These are phyloP conservation scores for Aspergillus sergii DNA, from an alignment of 2,329 filamentous ascomycete species.

Conservation along the genomic window DNA sequence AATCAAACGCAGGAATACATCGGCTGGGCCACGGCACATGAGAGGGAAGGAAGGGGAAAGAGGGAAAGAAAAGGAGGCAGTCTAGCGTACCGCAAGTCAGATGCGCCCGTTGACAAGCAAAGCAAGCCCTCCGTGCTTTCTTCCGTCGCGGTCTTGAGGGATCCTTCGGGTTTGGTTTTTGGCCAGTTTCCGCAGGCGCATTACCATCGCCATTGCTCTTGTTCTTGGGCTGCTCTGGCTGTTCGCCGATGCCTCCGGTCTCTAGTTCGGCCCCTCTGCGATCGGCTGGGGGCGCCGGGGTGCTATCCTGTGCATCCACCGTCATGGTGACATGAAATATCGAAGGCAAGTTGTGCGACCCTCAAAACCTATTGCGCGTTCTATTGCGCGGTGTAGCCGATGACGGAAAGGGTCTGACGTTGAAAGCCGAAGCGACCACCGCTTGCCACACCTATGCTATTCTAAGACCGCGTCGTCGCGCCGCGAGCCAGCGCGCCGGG, in stretches of 20 bases:
- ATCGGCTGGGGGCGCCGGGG: constrained; percentile 39
- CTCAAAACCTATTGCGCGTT: background rate
- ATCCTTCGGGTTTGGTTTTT: constrained; percentile 75
- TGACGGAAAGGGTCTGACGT: background rate
- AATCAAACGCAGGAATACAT: constrained; percentile 13
- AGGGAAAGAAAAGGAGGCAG: constrained; percentile 11
- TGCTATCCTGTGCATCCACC: constrained; percentile 36
- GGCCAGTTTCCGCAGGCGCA: constrained; percentile 65
- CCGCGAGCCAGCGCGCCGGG: constrained; percentile 13
- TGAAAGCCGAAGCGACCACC: constrained; percentile 4
- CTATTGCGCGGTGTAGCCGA: background rate
- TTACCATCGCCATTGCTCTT: constrained; percentile 49
- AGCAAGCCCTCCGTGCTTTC: constrained; percentile 94
- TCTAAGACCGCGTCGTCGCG: constrained; percentile 16
- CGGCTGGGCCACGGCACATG: background rate
- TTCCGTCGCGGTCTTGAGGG: constrained; percentile 86
- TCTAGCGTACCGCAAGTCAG: constrained; percentile 88
- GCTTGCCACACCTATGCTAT: constrained; percentile 9
- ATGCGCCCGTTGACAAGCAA: constrained; percentile 95
- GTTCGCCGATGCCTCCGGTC: constrained; percentile 39
- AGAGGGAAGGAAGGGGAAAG: constrained; percentile 9
- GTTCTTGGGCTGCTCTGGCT: constrained; percentile 41
- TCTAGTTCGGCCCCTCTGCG: constrained; percentile 42
- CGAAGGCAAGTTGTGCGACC: background rate
- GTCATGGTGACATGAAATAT: constrained; percentile 36